Evolutionary conservation across 805 yeast species (phyloP).

Genomic region (Ogataea saltuana): DNA sequence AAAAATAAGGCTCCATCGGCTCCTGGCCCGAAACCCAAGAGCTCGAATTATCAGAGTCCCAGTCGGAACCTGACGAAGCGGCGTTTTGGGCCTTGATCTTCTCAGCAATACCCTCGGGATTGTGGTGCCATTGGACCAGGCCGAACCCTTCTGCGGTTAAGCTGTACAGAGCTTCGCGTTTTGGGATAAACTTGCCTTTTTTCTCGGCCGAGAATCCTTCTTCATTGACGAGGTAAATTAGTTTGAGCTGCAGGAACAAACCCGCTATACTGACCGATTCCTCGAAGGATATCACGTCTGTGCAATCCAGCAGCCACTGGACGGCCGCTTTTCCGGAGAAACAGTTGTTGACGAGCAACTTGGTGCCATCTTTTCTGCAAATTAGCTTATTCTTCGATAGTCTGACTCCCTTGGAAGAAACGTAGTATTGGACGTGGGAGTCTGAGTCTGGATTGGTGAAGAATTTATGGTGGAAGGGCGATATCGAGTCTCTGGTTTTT

Average conservation of each 20-base stretch:
- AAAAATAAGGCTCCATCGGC: constrained; percentile 5
- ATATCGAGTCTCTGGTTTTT: constrained; percentile 20
- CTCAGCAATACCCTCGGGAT: background rate
- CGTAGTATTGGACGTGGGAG: constrained; percentile 76
- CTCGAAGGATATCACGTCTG: constrained; percentile 57
- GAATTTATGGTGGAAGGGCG: constrained; percentile 74
- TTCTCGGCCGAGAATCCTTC: constrained; percentile 18
- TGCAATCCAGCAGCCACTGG: constrained; percentile 92
- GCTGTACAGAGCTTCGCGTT: constrained; percentile 26
- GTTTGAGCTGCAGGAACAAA: constrained; percentile 46
- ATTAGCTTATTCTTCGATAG: constrained; percentile 44
- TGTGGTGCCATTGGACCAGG: constrained; percentile 27
- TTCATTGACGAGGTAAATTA: constrained; percentile 43
- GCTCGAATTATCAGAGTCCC: constrained; percentile 7
- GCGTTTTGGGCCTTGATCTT: background rate
- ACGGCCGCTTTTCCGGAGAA: constrained; percentile 74
- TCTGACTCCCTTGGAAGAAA: constrained; percentile 64
- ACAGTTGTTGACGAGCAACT: constrained; percentile 45
- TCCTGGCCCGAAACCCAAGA: constrained; percentile 1
- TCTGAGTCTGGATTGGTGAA: constrained; percentile 91
- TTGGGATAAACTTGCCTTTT: constrained; percentile 9
- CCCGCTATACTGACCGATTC: constrained; percentile 58
- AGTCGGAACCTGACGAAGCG: constrained; percentile 3
- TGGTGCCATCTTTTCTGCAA: constrained; percentile 14
- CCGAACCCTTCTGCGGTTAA: constrained; percentile 26